Conservation (phyloP, 2,329 filamentous ascomycete species). For the Fusarium nelsonii region DNA sequence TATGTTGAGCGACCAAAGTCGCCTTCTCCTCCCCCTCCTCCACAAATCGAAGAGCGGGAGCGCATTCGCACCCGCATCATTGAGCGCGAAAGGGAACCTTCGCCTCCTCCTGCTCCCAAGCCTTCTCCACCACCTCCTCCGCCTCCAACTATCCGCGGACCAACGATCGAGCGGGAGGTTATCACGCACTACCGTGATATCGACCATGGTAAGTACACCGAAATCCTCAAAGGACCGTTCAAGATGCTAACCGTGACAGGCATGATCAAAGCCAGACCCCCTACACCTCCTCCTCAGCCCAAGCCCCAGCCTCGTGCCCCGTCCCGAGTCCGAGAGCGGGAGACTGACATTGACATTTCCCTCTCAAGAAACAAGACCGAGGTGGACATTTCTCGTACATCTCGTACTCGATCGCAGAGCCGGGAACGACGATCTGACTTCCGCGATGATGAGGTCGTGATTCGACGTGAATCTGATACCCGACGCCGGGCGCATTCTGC, state of each 20-base stretch:
- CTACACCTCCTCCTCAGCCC: slow-evolving; percentile 61
- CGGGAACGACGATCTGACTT: slow-evolving; percentile 57
- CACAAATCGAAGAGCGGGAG: slow-evolving; percentile 55
- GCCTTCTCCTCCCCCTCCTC: slow-evolving; percentile 49
- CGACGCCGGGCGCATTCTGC: slow-evolving; percentile 67
- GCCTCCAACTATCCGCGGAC: slow-evolving; percentile 76
- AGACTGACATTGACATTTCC: slow-evolving; percentile 73
- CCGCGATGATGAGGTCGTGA: slow-evolving; percentile 75
- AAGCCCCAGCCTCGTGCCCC: slow-evolving; percentile 60
- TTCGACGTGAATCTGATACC: slow-evolving; percentile 67
- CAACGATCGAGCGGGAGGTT: slow-evolving; percentile 87
- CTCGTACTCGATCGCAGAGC: slow-evolving; percentile 53
- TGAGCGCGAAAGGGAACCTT: slow-evolving; percentile 56
- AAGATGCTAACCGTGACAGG: slow-evolving; percentile 53
- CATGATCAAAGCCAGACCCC: slow-evolving; percentile 58
- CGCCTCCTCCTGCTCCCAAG: slow-evolving; percentile 55
- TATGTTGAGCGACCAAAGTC: slow-evolving; percentile 57
- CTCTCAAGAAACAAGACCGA: slow-evolving; percentile 67
- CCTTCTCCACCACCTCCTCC: slow-evolving; percentile 70
- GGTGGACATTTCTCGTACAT: slow-evolving; percentile 65
- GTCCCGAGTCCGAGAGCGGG: slow-evolving; percentile 60
- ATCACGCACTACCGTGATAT: slow-evolving; percentile 90
- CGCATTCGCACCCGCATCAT: slow-evolving; percentile 64
- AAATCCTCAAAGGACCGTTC: background rate
- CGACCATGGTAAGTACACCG: slow-evolving; percentile 76